Percentiles rank a stretch among this genome's conserved stretches.
Evolutionary conservation across 306 rosid genomes (phyloP).

Genomic region (Vigna hirtella): DNA sequence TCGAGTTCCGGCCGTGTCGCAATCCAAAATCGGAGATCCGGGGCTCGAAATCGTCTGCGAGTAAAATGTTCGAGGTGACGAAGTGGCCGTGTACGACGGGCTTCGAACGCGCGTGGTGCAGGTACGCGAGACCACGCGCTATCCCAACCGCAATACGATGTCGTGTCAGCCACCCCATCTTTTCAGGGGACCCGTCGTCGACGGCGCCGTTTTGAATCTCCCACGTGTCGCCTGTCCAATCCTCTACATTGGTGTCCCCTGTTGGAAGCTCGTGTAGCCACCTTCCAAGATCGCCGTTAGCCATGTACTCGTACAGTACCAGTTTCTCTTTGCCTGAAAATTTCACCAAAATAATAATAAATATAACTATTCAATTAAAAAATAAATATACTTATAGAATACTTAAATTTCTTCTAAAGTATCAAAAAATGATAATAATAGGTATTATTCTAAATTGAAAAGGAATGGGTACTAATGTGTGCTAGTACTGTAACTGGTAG

Average conservation of each 20-base stretch:
- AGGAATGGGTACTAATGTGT: not conserved
- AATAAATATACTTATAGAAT: no score
- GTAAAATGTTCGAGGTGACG: conserved; percentile 69
- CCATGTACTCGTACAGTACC: conserved; percentile 76
- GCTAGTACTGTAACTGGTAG: not conserved
- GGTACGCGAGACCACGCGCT: conserved; percentile 91
- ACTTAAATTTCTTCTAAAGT: no score
- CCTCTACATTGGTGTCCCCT: conserved; percentile 84
- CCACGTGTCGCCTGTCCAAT: conserved; percentile 91
- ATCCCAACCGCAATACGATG: conserved; percentile 87
- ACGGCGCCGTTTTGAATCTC: conserved; percentile 55
- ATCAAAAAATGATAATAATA: not conserved
- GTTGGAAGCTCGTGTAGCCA: conserved; percentile 95
- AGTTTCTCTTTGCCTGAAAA: conserved; percentile 76
- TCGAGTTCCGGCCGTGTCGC: conserved; percentile 28
- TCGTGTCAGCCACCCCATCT: conserved; percentile 78
- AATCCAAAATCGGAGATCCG: conserved; percentile 79
- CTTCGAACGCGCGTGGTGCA: conserved; percentile 84
- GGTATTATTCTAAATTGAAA: not conserved
- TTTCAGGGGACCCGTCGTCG: conserved; percentile 42
- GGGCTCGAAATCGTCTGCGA: conserved; percentile 71
- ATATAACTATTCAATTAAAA: no score
- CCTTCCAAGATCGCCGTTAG: conserved; percentile 80
- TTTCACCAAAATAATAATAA: not conserved
- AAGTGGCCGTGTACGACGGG: conserved; percentile 83